Evolutionary conservation across 73 alveolate species (phyloP).

Genomic region (Paramecium pentaurelia): DNA sequence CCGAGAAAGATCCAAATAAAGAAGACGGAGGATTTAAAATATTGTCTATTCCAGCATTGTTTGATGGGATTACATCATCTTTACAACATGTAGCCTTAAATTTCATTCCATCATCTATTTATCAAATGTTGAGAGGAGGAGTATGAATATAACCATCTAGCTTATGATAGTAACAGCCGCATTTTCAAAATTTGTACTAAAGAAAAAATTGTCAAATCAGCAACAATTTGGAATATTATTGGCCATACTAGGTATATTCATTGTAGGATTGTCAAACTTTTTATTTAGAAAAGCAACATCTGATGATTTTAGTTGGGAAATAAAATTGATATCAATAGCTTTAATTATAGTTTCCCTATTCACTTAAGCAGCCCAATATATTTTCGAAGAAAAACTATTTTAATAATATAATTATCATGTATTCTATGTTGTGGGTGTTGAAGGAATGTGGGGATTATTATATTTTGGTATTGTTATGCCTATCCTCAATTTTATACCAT

Average conservation of each 20-base stretch:
- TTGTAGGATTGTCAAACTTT: slow-evolving; percentile 83
- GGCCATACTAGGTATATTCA: slow-evolving; percentile 76
- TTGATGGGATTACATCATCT: slow-evolving; percentile 49
- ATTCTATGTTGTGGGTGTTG: slow-evolving; percentile 92
- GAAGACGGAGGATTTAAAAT: neutral
- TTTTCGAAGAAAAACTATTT: slow-evolving; percentile 76
- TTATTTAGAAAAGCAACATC: slow-evolving; percentile 36
- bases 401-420: slow-evolving; percentile 85
- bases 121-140: slow-evolving; percentile 94
- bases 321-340: slow-evolving; percentile 1
- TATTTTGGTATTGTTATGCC: slow-evolving; percentile 77
- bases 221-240: slow-evolving; percentile 77
- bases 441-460: slow-evolving; percentile 93
- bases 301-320: slow-evolving; percentile 9
- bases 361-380: slow-evolving; percentile 55
- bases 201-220: slow-evolving; percentile 79
- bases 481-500: slow-evolving; percentile 79
- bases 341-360: slow-evolving; percentile 48
- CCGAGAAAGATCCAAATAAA: slow-evolving; percentile 7
- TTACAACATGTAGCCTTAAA: slow-evolving; percentile 39
- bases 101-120: slow-evolving; percentile 76
- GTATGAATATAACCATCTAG: slow-evolving; percentile 1
- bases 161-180: slow-evolving; percentile 83
- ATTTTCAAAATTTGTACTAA: slow-evolving; percentile 77
- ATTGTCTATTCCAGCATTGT: slow-evolving; percentile 43